Evolutionary conservation across 192 early-diverging fungal species (phyloP).

Genomic region (Neocallimastix lanati): DNA sequence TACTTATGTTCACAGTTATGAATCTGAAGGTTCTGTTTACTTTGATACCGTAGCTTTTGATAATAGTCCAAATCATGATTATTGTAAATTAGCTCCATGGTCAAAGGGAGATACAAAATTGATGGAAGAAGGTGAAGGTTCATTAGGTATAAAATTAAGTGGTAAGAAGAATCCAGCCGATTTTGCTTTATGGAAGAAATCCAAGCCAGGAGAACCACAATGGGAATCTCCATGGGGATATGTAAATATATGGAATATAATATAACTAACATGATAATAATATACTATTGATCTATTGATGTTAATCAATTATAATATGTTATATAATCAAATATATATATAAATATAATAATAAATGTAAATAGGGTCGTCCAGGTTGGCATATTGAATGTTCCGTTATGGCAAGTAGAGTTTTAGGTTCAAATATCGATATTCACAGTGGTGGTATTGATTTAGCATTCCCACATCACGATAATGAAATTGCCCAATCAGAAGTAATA

Average conservation of each 20-base stretch:
- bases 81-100: conserved; percentile 86
- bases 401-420: conserved; percentile 79
- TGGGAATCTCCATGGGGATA: conserved; percentile 84
- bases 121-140: conserved; percentile 82
- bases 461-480: conserved; percentile 97
- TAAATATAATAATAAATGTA: too few relatives aligned
- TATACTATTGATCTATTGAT: too few relatives aligned
- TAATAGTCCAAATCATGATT: conserved; percentile 61
- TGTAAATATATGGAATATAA: too few relatives aligned
- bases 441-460: conserved; percentile 91
- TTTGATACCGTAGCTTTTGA: conserved; percentile 80
- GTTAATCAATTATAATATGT: too few relatives aligned
- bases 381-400: conserved; percentile 99
- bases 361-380: conserved; percentile 88
- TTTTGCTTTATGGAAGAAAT: conserved; percentile 93
- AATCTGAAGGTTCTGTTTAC: conserved; percentile 77
- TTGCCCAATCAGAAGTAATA: conserved; percentile 76
- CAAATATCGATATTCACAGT: conserved; percentile 81
- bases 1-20: too few relatives aligned
- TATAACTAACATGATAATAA: too few relatives aligned
- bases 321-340: too few relatives aligned
- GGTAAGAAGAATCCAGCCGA: conserved; percentile 59
- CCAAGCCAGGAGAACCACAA: conserved; percentile 80
- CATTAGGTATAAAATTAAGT: conserved; percentile 39
- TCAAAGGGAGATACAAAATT: conserved; percentile 62